phyloP scores from a whole-genome alignment of 176 grass and related monocot genomes.

The Tuctoria greenei region DNA sequence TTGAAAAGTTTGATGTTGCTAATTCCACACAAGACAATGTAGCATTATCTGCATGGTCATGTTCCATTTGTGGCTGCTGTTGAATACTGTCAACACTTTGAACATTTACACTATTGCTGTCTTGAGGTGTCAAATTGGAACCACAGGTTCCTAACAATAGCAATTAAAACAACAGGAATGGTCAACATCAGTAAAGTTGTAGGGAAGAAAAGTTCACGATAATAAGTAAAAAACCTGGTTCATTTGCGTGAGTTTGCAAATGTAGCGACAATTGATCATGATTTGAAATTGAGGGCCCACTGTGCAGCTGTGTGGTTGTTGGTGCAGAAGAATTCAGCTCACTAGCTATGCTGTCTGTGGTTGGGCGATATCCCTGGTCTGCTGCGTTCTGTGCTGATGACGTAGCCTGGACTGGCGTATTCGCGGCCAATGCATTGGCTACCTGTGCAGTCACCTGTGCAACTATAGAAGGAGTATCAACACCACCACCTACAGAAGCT shows the following conservation, averaged over 20 bases:
- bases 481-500: constrained; percentile 50
- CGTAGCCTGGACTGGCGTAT: too few species aligned
- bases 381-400: too few species aligned
- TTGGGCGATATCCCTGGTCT: too few species aligned
- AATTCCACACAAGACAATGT: background rate
- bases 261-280: too few species aligned
- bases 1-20: constrained; percentile 19
- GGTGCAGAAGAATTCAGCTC: constrained; percentile 28
- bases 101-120: constrained; percentile 17
- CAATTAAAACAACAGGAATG: constrained; percentile 27
- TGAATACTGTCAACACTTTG: constrained; percentile 9
- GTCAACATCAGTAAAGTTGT: background rate
- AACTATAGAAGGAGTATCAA: constrained; percentile 42
- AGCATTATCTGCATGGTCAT: constrained; percentile 12
- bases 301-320: too few species aligned
- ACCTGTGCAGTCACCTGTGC: constrained; percentile 52
- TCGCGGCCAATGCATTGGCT: constrained; percentile 49
- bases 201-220: background rate
- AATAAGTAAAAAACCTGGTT: too few species aligned
- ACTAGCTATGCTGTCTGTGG: constrained; percentile 14
- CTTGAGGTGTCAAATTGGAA: constrained; percentile 34
- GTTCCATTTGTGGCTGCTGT: constrained; percentile 14
- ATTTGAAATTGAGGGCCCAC: too few species aligned
- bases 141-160: constrained; percentile 20
- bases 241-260: too few species aligned